Evolutionary conservation across 2,329 filamentous ascomycete species (phyloP).

Genomic region (Akanthomyces lecanii): DNA sequence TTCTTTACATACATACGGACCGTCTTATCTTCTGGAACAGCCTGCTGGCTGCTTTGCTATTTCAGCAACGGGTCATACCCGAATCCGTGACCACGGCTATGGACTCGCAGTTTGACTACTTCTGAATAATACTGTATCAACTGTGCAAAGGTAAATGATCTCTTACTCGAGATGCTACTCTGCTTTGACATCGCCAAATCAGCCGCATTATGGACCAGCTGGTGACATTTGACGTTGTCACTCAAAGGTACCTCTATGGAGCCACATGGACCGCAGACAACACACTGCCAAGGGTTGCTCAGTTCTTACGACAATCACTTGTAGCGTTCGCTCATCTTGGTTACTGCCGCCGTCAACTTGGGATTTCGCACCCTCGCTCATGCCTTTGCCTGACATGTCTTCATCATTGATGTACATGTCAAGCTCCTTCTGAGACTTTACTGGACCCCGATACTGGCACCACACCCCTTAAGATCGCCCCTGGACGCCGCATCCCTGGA

Average conservation of each 20-base stretch:
- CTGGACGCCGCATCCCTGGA: background rate
- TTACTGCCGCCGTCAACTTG: background rate
- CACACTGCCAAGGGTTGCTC: background rate
- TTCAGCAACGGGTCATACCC: background rate
- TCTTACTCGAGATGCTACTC: background rate
- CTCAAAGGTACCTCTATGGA: background rate
- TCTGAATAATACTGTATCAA: constrained; percentile 16
- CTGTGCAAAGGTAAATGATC: constrained; percentile 11
- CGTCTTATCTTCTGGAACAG: background rate
- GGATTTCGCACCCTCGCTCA: background rate
- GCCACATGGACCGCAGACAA: background rate
- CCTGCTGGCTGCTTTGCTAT: background rate
- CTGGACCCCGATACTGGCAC: background rate
- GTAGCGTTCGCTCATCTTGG: background rate
- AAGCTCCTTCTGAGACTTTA: background rate
- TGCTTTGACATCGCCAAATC: background rate
- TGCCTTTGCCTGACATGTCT: background rate
- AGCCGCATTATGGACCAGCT: background rate
- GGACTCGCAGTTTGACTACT: constrained; percentile 13
- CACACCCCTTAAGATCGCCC: background rate
- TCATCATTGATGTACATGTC: background rate
- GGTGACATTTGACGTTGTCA: background rate
- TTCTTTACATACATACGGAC: background rate
- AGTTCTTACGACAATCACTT: background rate
- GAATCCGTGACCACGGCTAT: constrained; percentile 2